Conservation (phyloP, 345 rosid species). For the Brassica nigra region DNA sequence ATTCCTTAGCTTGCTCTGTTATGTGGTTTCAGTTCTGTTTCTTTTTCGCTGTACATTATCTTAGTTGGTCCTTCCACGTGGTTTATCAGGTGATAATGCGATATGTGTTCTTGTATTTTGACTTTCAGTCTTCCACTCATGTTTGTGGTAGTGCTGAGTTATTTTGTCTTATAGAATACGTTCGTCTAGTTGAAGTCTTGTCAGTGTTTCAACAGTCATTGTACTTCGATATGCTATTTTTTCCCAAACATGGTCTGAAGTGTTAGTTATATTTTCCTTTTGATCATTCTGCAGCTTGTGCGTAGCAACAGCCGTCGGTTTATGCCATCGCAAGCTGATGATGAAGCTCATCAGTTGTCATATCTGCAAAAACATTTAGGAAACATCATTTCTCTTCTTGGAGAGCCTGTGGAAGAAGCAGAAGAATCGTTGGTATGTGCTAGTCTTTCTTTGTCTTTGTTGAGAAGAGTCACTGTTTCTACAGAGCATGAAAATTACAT, state of each 20-base stretch:
- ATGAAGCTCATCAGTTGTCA: constrained; percentile 96
- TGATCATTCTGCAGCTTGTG: constrained; percentile 66
- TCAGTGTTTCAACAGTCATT: constrained; percentile 16
- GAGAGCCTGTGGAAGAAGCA: constrained; percentile 82
- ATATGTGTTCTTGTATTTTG: constrained; percentile 1
- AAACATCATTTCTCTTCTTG: constrained; percentile 81
- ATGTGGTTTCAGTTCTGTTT: neutral
- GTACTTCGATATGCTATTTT: neutral
- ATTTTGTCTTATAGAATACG: neutral
- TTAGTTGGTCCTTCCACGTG: constrained; percentile 4
- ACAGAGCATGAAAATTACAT: neutral
- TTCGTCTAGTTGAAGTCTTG: neutral
- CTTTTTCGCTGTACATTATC: neutral
- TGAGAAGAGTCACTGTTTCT: neutral
- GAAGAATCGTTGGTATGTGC: constrained; percentile 83
- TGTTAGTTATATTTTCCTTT: constrained; percentile 2
- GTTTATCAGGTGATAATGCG: neutral
- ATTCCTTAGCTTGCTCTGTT: neutral
- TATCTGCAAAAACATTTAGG: constrained; percentile 92
- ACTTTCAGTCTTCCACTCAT: neutral
- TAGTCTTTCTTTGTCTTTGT: constrained; percentile 21
- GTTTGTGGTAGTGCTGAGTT: neutral
- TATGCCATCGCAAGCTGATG: constrained; percentile 95
- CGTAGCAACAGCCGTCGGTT: constrained; percentile 95
- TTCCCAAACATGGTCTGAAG: neutral